Evolutionary conservation across 306 rosid genomes (phyloP).

Genomic region (Prunus mume): DNA sequence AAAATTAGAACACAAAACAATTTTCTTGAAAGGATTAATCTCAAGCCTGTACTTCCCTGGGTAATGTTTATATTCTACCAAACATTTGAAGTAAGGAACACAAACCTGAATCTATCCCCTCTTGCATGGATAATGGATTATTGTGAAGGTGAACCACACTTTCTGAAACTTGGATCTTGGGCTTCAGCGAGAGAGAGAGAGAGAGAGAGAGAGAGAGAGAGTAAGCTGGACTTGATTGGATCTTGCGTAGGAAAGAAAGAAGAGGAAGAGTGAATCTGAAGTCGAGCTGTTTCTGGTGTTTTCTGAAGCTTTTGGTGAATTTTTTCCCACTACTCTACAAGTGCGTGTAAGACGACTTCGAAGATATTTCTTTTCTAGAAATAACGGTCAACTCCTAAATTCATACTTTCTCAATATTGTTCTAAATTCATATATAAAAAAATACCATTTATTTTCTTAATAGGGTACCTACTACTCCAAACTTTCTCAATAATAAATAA

Average conservation of each 20-base stretch:
- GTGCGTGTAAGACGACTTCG: background rate
- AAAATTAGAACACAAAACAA: background rate
- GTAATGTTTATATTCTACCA: background rate
- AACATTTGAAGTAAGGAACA: slow-evolving; percentile 4
- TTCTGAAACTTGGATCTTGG: background rate
- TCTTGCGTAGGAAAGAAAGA: background rate
- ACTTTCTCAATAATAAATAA: no score
- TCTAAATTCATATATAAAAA: no score
- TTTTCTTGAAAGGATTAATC: background rate
- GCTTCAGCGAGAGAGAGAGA: background rate
- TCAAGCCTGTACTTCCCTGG: background rate
- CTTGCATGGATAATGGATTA: slow-evolving; percentile 6
- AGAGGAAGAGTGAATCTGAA: background rate
- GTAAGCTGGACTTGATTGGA: background rate
- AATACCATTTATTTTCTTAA: no score
- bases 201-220: background rate
- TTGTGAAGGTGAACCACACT: slow-evolving; percentile 2
- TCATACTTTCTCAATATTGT: background rate
- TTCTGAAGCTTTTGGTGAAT: background rate
- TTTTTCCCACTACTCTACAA: background rate
- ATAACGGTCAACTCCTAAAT: background rate
- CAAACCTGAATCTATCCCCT: slow-evolving; percentile 12
- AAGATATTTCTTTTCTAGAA: background rate
- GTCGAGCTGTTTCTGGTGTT: background rate
- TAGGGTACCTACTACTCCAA: no score